Percentiles rank a stretch among this genome's conserved stretches.
phyloP scores from a whole-genome alignment of 2,329 filamentous ascomycete genomes.

The Rhinocladiella mackenziei region DNA sequence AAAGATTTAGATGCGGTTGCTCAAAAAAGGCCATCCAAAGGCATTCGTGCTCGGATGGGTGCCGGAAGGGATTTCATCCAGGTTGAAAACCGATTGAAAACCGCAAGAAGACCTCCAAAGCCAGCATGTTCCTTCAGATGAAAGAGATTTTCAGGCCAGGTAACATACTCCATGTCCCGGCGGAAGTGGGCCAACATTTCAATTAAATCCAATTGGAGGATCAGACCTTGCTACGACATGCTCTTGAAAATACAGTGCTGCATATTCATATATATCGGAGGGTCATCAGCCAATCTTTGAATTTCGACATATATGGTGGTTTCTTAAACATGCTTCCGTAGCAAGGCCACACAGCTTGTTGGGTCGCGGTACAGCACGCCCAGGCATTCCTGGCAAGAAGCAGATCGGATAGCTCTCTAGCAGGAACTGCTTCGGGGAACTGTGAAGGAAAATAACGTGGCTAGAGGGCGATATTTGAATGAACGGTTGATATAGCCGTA shows the following conservation, averaged over 20 bases:
- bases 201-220: not conserved
- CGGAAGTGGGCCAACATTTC: not conserved
- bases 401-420: not conserved
- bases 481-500: not conserved
- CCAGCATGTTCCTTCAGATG: not conserved
- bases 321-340: not conserved
- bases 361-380: not conserved
- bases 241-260: not conserved
- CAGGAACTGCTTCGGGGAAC: not conserved
- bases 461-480: not conserved
- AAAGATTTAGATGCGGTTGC: not conserved
- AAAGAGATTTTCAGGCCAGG: not conserved
- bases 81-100: not conserved
- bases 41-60: not conserved
- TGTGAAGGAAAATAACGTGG: not conserved
- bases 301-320: not conserved
- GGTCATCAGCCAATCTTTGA: not conserved
- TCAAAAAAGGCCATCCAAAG: not conserved
- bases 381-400: not conserved
- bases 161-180: not conserved
- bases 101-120: not conserved
- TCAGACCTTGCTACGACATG: not conserved
- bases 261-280: not conserved
- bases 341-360: no score
- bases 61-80: not conserved